These are phyloP conservation scores for Barbarea vulgaris DNA, from an alignment of 345 rosid genomes.

Conservation along the genomic window DNA sequence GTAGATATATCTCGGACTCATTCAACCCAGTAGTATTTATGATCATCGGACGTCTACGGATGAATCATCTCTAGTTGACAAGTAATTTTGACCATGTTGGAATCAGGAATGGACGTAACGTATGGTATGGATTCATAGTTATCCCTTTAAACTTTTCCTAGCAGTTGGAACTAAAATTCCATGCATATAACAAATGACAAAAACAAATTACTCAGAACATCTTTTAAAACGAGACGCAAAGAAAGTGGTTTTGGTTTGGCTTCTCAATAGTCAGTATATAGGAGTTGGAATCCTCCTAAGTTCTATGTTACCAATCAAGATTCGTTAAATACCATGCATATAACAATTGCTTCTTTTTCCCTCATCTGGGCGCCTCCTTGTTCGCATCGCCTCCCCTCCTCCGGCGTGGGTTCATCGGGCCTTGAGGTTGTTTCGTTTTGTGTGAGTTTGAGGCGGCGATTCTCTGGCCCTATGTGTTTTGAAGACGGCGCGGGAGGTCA, in stretches of 20 bases:
- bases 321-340: slow-evolving; percentile 9
- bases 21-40: not conserved
- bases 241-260: not conserved
- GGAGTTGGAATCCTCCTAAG: not conserved
- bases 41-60: not conserved
- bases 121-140: not conserved
- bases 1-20: not conserved
- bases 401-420: too few relatives aligned
- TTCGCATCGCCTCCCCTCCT: too few relatives aligned
- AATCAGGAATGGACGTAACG: not conserved
- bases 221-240: not conserved
- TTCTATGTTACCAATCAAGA: not conserved
- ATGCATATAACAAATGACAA: not conserved
- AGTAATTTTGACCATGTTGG: not conserved
- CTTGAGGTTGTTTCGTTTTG: too few relatives aligned
- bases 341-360: too few relatives aligned
- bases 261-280: too few relatives aligned
- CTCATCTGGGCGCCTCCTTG: too few relatives aligned
- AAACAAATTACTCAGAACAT: not conserved
- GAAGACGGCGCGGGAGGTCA: too few relatives aligned
- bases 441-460: too few relatives aligned
- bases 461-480: too few relatives aligned
- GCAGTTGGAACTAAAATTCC: not conserved
- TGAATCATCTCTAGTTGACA: not conserved
- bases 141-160: not conserved